Percentiles rank a stretch among this genome's conserved stretches.
Evolutionary conservation across 805 yeast species (phyloP).

Genomic region (Teunomyces atbi): DNA sequence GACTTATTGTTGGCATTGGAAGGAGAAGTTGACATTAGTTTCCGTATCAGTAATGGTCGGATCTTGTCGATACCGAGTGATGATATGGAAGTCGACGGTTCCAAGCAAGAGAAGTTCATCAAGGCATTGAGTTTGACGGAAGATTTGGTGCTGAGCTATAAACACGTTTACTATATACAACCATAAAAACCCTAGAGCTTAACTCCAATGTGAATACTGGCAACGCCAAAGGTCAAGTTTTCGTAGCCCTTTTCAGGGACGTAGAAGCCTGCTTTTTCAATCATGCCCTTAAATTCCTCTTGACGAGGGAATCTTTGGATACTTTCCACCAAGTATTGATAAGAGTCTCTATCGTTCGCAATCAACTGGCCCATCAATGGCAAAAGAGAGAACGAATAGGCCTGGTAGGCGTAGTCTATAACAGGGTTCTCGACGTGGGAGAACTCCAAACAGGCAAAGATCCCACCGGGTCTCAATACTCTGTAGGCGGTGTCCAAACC

Average conservation of each 20-base stretch:
- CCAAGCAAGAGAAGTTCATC: constrained; percentile 16
- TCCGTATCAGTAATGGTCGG: constrained; percentile 33
- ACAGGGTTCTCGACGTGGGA: constrained; percentile 83
- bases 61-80: constrained; percentile 3
- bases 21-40: constrained; percentile 16
- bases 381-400: constrained; percentile 81
- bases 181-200: constrained; percentile 51
- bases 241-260: constrained; percentile 88
- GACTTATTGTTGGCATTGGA: constrained; percentile 23
- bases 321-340: constrained; percentile 94
- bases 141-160: constrained; percentile 16
- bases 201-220: constrained; percentile 94
- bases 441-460: constrained; percentile 94
- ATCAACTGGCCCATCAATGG: constrained; percentile 95
- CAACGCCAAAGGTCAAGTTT: constrained; percentile 89
- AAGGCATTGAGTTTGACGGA: constrained; percentile 31
- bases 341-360: constrained; percentile 93
- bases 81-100: constrained; percentile 22
- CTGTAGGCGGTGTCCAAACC: constrained; percentile 95
- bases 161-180: constrained; percentile 9
- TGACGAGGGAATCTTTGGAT: constrained; percentile 90
- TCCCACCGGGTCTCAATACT: constrained; percentile 95
- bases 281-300: constrained; percentile 87
- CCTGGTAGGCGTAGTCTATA: constrained; percentile 74
- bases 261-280: constrained; percentile 90